phyloP scores from a whole-genome alignment of 805 yeast species.

The Cyberlindnera maritima region DNA sequence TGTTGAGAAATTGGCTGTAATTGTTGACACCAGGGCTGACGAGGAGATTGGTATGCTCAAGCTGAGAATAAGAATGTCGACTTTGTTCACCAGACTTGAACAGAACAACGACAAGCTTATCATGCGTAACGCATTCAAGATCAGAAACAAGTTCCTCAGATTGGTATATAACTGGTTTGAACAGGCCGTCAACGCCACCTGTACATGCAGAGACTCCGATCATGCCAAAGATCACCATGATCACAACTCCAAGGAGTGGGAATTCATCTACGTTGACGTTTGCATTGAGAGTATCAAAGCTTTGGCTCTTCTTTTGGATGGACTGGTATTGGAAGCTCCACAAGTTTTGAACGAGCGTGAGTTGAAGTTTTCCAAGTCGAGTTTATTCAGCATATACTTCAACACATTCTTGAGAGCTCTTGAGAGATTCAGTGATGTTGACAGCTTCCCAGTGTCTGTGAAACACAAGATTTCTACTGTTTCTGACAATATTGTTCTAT shows the following conservation, averaged over 20 bases:
- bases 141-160: constrained; percentile 48
- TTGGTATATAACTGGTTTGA: constrained; percentile 53
- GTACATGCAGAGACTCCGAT: constrained; percentile 17
- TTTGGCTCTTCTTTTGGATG: constrained; percentile 51
- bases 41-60: constrained; percentile 25
- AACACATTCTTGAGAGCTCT: constrained; percentile 50
- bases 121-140: constrained; percentile 42
- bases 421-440: constrained; percentile 35
- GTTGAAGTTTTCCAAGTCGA: constrained; percentile 50
- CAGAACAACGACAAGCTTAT: constrained; percentile 33
- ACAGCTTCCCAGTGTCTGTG: constrained; percentile 35
- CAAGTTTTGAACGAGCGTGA: constrained; percentile 54
- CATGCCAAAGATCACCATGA: constrained; percentile 3
- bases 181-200: constrained; percentile 43
- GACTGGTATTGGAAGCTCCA: constrained; percentile 57
- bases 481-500: constrained; percentile 59
- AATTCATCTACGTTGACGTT: constrained; percentile 53
- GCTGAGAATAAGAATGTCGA: constrained; percentile 43
- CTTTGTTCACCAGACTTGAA: constrained; percentile 36
- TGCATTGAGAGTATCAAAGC: constrained; percentile 63
- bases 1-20: constrained; percentile 18
- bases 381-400: constrained; percentile 68
- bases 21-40: constrained; percentile 16
- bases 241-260: constrained; percentile 35
- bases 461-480: constrained; percentile 55